A percentile compares a stretch with the other conserved stretches of the same genome.
phyloP scores from a whole-genome alignment of 176 grass and related monocot genomes.

The Bolboschoenus planiculmis region DNA sequence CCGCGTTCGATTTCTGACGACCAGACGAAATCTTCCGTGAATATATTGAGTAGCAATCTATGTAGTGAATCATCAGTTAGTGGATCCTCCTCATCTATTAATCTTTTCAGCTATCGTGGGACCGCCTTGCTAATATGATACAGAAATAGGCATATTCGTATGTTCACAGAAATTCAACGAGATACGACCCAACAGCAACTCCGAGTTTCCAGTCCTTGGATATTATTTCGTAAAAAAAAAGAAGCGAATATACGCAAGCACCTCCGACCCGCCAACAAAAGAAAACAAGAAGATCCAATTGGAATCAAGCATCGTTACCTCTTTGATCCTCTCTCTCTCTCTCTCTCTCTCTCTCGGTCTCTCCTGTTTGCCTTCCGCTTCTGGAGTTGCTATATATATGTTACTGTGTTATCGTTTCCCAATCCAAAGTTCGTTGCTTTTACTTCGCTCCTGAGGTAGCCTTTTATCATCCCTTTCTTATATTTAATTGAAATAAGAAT shows the following conservation, averaged over 20 bases:
- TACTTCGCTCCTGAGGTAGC: neutral
- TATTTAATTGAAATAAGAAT: neutral
- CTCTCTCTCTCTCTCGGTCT: neutral
- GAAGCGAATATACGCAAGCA: constrained; percentile 2
- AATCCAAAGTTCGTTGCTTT: neutral
- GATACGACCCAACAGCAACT: neutral
- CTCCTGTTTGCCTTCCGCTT: neutral
- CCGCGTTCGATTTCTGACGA: neutral
- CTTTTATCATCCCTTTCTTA: neutral
- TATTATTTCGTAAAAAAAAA: neutral
- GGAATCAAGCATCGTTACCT: constrained; percentile 37
- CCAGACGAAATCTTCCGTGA: neutral
- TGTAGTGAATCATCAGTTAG: no score
- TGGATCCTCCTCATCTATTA: no score
- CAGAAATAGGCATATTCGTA: neutral
- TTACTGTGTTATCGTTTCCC: neutral
- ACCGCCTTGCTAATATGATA: neutral
- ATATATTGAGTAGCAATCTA: no score
- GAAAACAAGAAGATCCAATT: constrained; percentile 38
- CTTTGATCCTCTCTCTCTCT: constrained; percentile 10
- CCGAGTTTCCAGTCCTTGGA: neutral
- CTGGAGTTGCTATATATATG: neutral
- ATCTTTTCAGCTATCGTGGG: no score
- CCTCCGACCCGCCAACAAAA: neutral
- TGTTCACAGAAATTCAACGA: neutral